Evolutionary conservation across 116 monocot genomes (phyloP), one percentile per base, ranked within the genome.

Genomic region (Zostera marina): DNA sequence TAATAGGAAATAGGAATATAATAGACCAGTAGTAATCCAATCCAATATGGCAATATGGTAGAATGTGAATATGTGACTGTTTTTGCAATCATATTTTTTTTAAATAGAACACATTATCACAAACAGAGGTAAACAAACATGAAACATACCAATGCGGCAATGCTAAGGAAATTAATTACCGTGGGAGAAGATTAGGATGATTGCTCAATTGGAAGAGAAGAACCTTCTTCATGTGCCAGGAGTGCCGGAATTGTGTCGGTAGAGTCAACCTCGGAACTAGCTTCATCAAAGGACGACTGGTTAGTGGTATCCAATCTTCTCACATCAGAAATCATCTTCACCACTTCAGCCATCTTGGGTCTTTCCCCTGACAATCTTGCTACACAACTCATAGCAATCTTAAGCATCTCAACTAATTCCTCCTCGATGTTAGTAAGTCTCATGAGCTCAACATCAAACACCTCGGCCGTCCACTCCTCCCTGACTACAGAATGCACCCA

Each of bases 401-500:
- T 82, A 24, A 98, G 80, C 83, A 90, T 72, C 83, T 90, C 90
- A 45, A 98, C 96, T 86, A 98, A 76, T 47, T 98, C 96, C 70
- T 89, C 96, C 61, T 90, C 96, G 17, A 85, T 85, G 71, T 82
- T 79, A 5, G 82, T 73, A 53, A 72, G 77, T 52, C 74, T 76
- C 79, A 98, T 74, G 26, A 98, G 73, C 63, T 76, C 85, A 25
- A 66, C 46, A 54, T 98, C 96, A 26, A 98, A 98, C 58, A 98
- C 96, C 54, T 98, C 96, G 0, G 90, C 96, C 0, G 96, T 98
- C 96, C 96, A 98, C 70, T 98, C 96, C 53, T 98, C 96, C 1
- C 96, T 68, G 19, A 98, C 86, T 5, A 98, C 96, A 0, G 96
- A 89, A 7, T 86, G 79, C 16, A 98, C 96, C 96, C 96, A 98